Evolutionary conservation across 768 basidiomycete species (phyloP), one percentile per base, ranked within the genome.

Genomic region (Cystofilobasidium ferigula): DNA sequence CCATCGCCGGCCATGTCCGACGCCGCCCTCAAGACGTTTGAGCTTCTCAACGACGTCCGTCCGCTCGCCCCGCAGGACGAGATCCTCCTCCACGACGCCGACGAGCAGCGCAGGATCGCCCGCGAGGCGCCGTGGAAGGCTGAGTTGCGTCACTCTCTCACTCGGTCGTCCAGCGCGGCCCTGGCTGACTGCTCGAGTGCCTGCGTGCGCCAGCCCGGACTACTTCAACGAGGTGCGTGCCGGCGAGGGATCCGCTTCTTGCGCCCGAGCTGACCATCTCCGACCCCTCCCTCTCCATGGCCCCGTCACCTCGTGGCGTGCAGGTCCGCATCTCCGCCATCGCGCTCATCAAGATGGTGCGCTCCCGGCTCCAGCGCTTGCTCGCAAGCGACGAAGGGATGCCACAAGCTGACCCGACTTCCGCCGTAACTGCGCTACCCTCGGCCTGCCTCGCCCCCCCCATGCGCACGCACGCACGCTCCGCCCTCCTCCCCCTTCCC

Each of bases 91-190:
- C 77, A 78, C 69, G 71, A 78, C 53, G 70, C 70, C 40, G 73
- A 72, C 22, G 75, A 75, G 34, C 78, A 78, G 70, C 71, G 69
- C 47, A 77, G 79, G 61, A 81, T 90, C 68, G 83, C 85, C 70
- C 77, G 81, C 42, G 85, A 86, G 70, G 78, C 81, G 30, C 90
- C 89, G 34, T 99, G 94, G 94, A 80, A 80, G 64, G 83, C 84
- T 72, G 94, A 98, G 92, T 93, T 56, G 69, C 16, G 14, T n/a
- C 60, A 24, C 30, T 18, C 51, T 45, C 30, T n/a, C 16, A 13
- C 26, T 53, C 40, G 34, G 22, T 22, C 7, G 7, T 34, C 18
- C 26, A 34, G 51, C 45, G n/a, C 1, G 2, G 34, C 24, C 18
- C 32, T 24, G 40, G 40, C 54, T 63, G 43, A 60, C 28, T 28